Percentiles rank a stretch among this genome's conserved stretches.
Conservation (phyloP, 2,329 filamentous ascomycete species). For the Neoscytalidium dimidiatum region DNA sequence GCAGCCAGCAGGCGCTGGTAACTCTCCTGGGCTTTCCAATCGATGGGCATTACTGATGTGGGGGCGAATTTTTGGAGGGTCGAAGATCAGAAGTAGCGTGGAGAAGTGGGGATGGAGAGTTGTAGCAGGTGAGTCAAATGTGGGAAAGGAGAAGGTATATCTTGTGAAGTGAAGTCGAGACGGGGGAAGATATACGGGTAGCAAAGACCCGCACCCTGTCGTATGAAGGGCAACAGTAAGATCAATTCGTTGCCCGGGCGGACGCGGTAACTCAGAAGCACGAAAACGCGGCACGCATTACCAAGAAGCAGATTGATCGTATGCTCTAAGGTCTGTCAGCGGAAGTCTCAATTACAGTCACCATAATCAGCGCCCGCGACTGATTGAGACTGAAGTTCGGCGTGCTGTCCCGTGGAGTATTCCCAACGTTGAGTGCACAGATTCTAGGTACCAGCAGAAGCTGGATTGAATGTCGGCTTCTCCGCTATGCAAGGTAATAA, state of each 20-base stretch:
- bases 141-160: background rate
- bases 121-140: background rate
- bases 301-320: background rate
- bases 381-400: too few relatives aligned
- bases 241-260: background rate
- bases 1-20: conserved; percentile 44
- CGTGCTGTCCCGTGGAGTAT: too few relatives aligned
- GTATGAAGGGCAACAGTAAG: background rate
- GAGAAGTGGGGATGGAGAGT: background rate
- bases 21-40: conserved; percentile 39
- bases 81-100: background rate
- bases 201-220: background rate
- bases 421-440: too few relatives aligned
- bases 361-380: too few relatives aligned
- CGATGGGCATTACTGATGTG: conserved; percentile 30
- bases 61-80: background rate
- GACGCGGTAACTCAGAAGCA: background rate
- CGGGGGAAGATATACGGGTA: conserved; percentile 1
- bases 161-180: background rate
- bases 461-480: too few relatives aligned
- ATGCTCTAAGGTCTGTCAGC: too few relatives aligned
- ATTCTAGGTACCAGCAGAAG: too few relatives aligned
- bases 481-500: too few relatives aligned
- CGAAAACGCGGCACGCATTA: conserved; percentile 1
- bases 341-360: too few relatives aligned